A percentile compares a stretch with the other conserved stretches of the same genome.
These are phyloP conservation scores for Phylloporus sp. DNA, from an alignment of 768 basidiomycete species.

Conservation along the genomic window DNA sequence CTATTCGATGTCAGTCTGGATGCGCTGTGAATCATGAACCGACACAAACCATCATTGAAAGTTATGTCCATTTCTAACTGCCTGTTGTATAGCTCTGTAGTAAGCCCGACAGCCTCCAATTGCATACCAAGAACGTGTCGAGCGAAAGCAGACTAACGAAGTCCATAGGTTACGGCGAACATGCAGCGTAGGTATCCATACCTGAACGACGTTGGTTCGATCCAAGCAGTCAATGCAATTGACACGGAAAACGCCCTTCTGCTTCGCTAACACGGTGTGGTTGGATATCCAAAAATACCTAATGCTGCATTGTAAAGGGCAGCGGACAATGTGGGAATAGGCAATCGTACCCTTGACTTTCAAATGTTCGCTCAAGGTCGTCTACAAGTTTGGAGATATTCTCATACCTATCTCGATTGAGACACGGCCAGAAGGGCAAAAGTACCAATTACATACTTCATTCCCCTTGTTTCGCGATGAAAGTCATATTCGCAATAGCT, in stretches of 20 bases:
- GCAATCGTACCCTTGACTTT: slow-evolving; percentile 64
- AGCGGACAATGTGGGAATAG: not conserved
- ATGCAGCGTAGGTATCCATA: slow-evolving; percentile 23
- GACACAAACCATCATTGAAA: slow-evolving; percentile 67
- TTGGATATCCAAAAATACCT: slow-evolving; percentile 85
- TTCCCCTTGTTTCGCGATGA: slow-evolving; percentile 88
- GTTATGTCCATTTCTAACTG: slow-evolving; percentile 62
- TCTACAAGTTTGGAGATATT: slow-evolving; percentile 77
- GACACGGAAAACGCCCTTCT: slow-evolving; percentile 82
- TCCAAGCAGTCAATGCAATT: slow-evolving; percentile 97
- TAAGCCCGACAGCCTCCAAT: slow-evolving; percentile 65
- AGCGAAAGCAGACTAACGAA: slow-evolving; percentile 79
- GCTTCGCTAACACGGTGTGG: slow-evolving; percentile 63
- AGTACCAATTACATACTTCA: slow-evolving; percentile 61
- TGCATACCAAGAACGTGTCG: slow-evolving; percentile 75
- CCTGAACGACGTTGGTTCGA: slow-evolving; percentile 92
- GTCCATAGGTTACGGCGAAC: slow-evolving; percentile 3
- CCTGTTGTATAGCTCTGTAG: slow-evolving; percentile 47
- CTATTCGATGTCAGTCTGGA: slow-evolving; percentile 31
- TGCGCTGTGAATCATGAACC: not conserved
- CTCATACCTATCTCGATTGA: slow-evolving; percentile 58
- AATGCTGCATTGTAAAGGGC: slow-evolving; percentile 1
- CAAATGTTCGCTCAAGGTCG: slow-evolving; percentile 68
- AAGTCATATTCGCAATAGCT: slow-evolving; percentile 89
- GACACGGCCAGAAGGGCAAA: not conserved